Conservation (phyloP, 2,329 filamentous ascomycete species). For the Colletotrichum musae region DNA sequence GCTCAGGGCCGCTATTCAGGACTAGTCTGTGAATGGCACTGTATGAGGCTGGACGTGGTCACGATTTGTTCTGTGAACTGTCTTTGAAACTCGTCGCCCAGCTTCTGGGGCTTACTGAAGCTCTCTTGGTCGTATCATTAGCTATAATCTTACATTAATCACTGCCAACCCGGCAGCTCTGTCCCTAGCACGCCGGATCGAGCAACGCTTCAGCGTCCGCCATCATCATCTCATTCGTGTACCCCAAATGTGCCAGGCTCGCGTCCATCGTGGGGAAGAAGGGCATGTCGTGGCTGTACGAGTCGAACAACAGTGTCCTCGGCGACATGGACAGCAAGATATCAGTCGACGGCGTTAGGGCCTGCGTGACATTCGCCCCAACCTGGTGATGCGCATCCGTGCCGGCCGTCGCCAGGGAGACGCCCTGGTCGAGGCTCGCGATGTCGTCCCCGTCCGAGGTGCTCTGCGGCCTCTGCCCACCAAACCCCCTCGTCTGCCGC, state of each 20-base stretch:
- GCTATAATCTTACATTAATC: too few species aligned
- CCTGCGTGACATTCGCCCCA: conserved; percentile 28
- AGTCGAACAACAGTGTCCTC: conserved; percentile 43
- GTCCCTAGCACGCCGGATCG: conserved; percentile 25
- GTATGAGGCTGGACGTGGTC: too few species aligned
- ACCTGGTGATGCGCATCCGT: conserved; percentile 7
- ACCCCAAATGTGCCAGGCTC: conserved; percentile 20
- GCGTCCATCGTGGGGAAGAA: conserved; percentile 46
- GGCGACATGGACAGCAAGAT: conserved; percentile 44
- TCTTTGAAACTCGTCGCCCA: too few species aligned
- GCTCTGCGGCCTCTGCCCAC: not conserved
- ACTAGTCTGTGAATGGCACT: too few species aligned
- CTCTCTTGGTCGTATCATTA: too few species aligned
- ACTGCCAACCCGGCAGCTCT: not conserved
- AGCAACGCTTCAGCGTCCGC: conserved; percentile 11
- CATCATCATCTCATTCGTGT: conserved; percentile 30
- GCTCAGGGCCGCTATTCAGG: too few species aligned
- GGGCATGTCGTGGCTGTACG: conserved; percentile 42
- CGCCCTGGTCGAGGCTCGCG: conserved; percentile 8
- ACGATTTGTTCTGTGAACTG: too few species aligned
- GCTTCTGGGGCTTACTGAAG: too few species aligned
- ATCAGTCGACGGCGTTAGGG: conserved; percentile 34
- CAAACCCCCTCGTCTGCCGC: not conserved
- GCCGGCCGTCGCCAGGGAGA: conserved; percentile 10
- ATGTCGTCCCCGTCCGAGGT: not conserved